Percentiles rank a stretch among this genome's conserved stretches.
Conservation (phyloP, 2,329 filamentous ascomycete species). For the Aspergillus aculeatinus region DNA sequence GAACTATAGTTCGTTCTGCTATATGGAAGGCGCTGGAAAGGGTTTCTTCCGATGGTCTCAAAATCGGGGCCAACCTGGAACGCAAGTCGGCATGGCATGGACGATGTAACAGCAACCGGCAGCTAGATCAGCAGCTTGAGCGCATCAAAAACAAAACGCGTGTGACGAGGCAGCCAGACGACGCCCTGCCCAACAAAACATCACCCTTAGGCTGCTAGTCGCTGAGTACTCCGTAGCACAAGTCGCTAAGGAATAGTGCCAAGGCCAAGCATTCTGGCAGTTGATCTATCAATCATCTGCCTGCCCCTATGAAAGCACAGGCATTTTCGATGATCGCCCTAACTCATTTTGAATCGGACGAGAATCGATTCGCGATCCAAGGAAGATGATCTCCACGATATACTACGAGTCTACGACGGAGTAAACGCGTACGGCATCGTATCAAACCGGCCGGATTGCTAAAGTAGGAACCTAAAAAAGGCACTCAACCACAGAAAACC, state of each 20-base stretch:
- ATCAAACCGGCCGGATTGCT: background rate
- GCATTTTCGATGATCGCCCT: background rate
- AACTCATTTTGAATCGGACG: background rate
- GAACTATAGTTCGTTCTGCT: background rate
- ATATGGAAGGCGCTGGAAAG: background rate
- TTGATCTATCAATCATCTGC: background rate
- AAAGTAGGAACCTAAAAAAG: background rate
- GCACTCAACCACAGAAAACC: background rate
- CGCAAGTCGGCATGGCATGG: background rate
- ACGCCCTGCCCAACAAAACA: background rate
- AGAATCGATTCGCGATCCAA: background rate
- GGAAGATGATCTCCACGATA: background rate
- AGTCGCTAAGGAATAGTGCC: background rate
- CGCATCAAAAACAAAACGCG: background rate
- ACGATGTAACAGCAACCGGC: background rate
- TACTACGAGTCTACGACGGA: too few relatives aligned
- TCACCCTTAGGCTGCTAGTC: background rate
- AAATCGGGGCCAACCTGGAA: background rate
- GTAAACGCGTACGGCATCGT: background rate
- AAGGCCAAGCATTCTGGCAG: constrained; percentile 2
- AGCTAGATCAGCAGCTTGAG: background rate
- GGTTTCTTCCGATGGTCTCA: background rate
- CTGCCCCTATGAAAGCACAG: background rate
- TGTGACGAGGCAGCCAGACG: background rate
- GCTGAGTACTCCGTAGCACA: background rate